Evolutionary conservation across 768 basidiomycete species (phyloP).

Genomic region (Phallus indusiatus): DNA sequence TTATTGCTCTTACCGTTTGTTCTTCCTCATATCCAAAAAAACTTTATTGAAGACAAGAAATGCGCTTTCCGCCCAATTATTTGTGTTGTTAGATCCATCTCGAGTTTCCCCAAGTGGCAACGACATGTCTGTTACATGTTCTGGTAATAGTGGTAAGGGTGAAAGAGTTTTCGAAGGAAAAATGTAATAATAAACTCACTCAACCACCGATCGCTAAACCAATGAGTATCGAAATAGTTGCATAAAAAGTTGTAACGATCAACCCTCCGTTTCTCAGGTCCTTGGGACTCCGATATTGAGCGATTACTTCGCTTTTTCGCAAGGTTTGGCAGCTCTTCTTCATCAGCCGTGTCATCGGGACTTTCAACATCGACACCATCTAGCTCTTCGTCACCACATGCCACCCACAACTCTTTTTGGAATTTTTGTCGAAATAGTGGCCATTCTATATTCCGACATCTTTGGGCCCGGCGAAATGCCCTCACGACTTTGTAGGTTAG

Average conservation of each 20-base stretch:
- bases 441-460: conserved; percentile 7
- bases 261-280: no score
- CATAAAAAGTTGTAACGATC: no score
- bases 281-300: no score
- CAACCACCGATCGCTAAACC: no score
- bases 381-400: background rate
- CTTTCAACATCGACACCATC: background rate
- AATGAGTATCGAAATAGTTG: no score
- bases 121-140: conserved; percentile 11
- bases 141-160: no score
- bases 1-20: background rate
- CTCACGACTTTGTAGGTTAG: background rate
- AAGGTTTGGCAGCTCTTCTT: no score
- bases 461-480: conserved; percentile 9
- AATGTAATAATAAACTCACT: no score
- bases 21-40: background rate
- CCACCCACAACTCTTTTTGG: no score
- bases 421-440: background rate
- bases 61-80: conserved; percentile 14
- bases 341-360: no score
- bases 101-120: conserved; percentile 6
- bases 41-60: conserved; percentile 14
- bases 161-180: no score
- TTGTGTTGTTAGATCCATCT: conserved; percentile 8
- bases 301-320: background rate